Percentiles rank a stretch among this genome's conserved stretches.
These are phyloP conservation scores for Hemisphaericaspora xylofermentans DNA, from an alignment of 1,139 yeast genomes.

Conservation along the genomic window DNA sequence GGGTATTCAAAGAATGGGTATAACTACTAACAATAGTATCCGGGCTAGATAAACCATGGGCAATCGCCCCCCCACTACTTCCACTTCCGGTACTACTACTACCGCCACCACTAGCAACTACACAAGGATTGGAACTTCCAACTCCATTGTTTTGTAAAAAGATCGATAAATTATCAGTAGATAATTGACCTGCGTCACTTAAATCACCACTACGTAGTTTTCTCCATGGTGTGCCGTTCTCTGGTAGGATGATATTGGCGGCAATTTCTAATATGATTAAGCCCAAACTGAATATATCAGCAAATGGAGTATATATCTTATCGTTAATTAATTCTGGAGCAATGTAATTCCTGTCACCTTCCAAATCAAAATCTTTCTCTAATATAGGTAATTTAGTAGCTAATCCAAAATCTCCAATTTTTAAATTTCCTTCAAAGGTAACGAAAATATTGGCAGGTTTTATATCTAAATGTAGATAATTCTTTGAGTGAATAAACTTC, in stretches of 20 bases:
- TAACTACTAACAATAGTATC: constrained; percentile 4
- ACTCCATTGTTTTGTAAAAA: constrained; percentile 35
- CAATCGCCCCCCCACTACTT: constrained; percentile 1
- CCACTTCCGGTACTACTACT: constrained; percentile 5
- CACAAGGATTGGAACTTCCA: background rate
- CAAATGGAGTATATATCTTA: constrained; percentile 84
- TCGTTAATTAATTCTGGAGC: constrained; percentile 92
- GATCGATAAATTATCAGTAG: constrained; percentile 52
- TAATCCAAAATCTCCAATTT: constrained; percentile 79
- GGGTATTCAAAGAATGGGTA: constrained; percentile 2
- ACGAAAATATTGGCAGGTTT: constrained; percentile 95
- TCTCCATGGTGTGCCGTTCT: constrained; percentile 97
- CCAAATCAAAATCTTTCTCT: constrained; percentile 73
- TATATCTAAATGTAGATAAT: constrained; percentile 80
- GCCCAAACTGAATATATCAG: constrained; percentile 92
- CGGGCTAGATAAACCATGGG: constrained; percentile 1
- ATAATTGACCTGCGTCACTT: constrained; percentile 89
- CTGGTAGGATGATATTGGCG: constrained; percentile 92
- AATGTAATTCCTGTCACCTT: constrained; percentile 95
- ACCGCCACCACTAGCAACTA: background rate
- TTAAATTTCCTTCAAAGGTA: constrained; percentile 89
- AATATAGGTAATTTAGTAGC: constrained; percentile 54
- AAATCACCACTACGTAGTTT: constrained; percentile 92
- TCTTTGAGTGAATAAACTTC: constrained; percentile 73
- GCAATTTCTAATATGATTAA: constrained; percentile 92